Conservation (phyloP, 2,329 filamentous ascomycete species). For the Pseudocercospora eumusae region DNA sequence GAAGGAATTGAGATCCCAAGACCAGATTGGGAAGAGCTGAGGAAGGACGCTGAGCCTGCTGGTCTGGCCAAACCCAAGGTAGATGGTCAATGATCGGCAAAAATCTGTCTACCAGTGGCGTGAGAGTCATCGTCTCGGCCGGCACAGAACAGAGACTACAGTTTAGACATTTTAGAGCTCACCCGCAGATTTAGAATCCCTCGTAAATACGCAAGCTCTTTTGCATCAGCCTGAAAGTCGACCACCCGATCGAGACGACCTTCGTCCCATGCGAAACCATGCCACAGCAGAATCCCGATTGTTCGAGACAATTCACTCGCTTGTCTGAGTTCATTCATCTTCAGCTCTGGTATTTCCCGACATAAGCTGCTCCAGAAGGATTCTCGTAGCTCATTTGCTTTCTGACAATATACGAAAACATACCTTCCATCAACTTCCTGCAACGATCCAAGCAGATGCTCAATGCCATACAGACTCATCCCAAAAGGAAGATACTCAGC, state of each 20-base stretch:
- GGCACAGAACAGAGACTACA: background rate
- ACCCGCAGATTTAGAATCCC: constrained; percentile 37
- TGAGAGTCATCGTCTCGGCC: background rate
- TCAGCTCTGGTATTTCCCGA: constrained; percentile 42
- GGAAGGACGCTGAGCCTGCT: constrained; percentile 54
- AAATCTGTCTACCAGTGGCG: background rate
- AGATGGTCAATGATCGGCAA: constrained; percentile 41
- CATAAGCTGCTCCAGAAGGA: constrained; percentile 55
- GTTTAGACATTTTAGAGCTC: constrained; percentile 1
- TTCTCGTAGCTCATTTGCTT: constrained; percentile 47
- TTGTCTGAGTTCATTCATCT: constrained; percentile 32
- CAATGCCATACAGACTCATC: constrained; percentile 60
- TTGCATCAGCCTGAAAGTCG: constrained; percentile 53
- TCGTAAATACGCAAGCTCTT: constrained; percentile 57
- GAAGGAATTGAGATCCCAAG: constrained; percentile 72
- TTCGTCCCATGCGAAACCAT: constrained; percentile 57
- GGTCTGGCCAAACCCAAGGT: constrained; percentile 56
- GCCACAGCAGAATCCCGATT: constrained; percentile 63
- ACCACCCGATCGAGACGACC: constrained; percentile 62
- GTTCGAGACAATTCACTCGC: constrained; percentile 50
- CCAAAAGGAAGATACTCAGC: constrained; percentile 63
- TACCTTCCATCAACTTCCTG: background rate
- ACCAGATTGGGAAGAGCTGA: constrained; percentile 53
- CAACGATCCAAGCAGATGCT: constrained; percentile 59
- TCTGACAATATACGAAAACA: constrained; percentile 48